A percentile compares a stretch with the other conserved stretches of the same genome.
Conservation (phyloP, 306 rosid genomes). For the Malus sieversii region DNA sequence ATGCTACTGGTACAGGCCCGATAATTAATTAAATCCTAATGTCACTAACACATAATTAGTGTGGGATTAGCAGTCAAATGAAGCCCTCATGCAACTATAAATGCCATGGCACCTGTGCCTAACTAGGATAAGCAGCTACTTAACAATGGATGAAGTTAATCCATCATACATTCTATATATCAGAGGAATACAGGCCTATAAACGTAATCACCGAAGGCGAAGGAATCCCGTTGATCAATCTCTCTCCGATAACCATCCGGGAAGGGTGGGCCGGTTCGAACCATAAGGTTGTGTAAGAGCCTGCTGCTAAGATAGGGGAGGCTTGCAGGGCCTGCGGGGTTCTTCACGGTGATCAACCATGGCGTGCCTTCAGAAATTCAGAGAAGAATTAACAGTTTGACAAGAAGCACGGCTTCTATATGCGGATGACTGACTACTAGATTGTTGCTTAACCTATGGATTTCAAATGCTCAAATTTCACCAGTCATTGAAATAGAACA, state of each 20-base stretch:
- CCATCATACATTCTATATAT: background rate
- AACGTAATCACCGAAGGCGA: background rate
- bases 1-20: background rate
- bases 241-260: background rate
- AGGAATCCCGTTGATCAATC: background rate
- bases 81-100: background rate
- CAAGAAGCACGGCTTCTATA: slow-evolving; percentile 1
- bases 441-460: background rate
- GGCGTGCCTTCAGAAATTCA: background rate
- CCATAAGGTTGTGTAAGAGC: background rate
- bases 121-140: background rate
- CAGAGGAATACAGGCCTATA: background rate
- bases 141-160: background rate
- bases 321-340: slow-evolving; percentile 2
- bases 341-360: slow-evolving; percentile 5
- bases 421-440: background rate
- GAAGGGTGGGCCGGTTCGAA: background rate
- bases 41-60: background rate
- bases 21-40: background rate
- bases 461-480: background rate
- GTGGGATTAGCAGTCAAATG: background rate
- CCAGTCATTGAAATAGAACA: background rate
- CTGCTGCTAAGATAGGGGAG: background rate
- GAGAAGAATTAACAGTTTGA: background rate
- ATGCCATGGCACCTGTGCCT: background rate